Percentiles rank a stretch among this genome's conserved stretches.
phyloP scores from a whole-genome alignment of 352 stramenopile genomes.

The Blastocystis sp. region DNA sequence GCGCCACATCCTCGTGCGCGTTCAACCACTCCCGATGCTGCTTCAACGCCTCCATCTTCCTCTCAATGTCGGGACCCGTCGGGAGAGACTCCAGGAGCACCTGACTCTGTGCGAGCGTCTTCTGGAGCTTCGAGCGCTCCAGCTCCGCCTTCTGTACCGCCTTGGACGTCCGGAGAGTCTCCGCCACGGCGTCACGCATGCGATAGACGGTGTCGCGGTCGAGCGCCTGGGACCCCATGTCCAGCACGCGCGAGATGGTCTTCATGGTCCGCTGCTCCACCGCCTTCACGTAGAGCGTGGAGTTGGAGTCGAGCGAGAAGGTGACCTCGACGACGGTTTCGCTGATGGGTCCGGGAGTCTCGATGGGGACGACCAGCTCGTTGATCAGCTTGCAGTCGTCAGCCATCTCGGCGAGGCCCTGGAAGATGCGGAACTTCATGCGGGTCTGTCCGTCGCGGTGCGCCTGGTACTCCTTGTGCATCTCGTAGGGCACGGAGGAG shows the following conservation, averaged over 20 bases:
- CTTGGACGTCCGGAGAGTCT: background rate
- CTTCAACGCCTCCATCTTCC: background rate
- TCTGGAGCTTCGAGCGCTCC: background rate
- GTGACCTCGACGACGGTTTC: slow-evolving; percentile 1
- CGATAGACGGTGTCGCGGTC: background rate
- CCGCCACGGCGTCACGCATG: no score
- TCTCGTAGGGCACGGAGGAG: background rate
- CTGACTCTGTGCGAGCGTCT: background rate
- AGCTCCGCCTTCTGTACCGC: background rate
- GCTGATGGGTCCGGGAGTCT: background rate
- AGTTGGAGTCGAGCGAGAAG: slow-evolving; percentile 26
- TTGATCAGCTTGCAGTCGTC: slow-evolving; percentile 40
- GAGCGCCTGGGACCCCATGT: slow-evolving; percentile 21
- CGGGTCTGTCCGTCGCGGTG: background rate
- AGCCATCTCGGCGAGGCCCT: background rate
- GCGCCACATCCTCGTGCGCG: background rate
- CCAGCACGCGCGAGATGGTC: background rate
- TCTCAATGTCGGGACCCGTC: background rate
- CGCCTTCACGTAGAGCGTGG: slow-evolving; percentile 12
- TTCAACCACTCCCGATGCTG: background rate
- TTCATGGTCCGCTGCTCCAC: background rate
- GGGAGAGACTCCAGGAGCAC: background rate
- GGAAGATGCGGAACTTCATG: background rate
- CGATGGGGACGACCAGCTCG: background rate
- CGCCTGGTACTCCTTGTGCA: background rate